Percentiles rank a stretch among this genome's conserved stretches.
phyloP scores from a whole-genome alignment of 1,284 basidiomycete species.

The Cronartium quercuum region DNA sequence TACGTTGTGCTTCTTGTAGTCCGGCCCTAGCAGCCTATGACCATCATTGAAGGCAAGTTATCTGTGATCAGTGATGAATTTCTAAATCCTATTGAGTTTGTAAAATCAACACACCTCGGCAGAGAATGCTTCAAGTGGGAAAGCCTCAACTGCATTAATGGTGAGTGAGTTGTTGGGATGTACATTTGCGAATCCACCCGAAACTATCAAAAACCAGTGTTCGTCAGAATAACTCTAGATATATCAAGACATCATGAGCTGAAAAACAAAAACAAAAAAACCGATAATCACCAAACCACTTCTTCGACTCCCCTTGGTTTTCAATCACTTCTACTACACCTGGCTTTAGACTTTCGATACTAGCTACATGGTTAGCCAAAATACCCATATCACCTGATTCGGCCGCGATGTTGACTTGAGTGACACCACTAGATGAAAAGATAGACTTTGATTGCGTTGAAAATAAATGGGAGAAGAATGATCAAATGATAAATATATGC shows the following conservation, averaged over 20 bases:
- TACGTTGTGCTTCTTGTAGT: slow-evolving; percentile 80
- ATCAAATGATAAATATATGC: not conserved
- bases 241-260: not conserved
- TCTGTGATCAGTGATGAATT: not conserved
- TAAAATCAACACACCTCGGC: slow-evolving; percentile 59
- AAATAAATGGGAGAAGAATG: not conserved
- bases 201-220: slow-evolving; percentile 57
- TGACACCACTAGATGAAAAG: slow-evolving; percentile 76
- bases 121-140: slow-evolving; percentile 84
- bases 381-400: slow-evolving; percentile 98
- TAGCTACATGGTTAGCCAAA: slow-evolving; percentile 90
- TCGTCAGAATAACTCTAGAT: slow-evolving; percentile 4
- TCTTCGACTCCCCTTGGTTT: slow-evolving; percentile 67
- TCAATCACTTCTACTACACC: slow-evolving; percentile 91
- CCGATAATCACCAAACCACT: slow-evolving; percentile 78
- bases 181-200: slow-evolving; percentile 93
- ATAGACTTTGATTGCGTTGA: slow-evolving; percentile 59
- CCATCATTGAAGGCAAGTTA: not conserved
- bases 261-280: not conserved
- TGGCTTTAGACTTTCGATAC: slow-evolving; percentile 83
- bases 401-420: slow-evolving; percentile 87
- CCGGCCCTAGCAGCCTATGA: slow-evolving; percentile 80
- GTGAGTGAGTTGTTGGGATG: slow-evolving; percentile 96
- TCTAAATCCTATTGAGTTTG: not conserved
- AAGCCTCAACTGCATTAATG: slow-evolving; percentile 95